These are phyloP conservation scores for Malus hybrid DNA, from an alignment of 331 rosid genomes.

Conservation along the genomic window DNA sequence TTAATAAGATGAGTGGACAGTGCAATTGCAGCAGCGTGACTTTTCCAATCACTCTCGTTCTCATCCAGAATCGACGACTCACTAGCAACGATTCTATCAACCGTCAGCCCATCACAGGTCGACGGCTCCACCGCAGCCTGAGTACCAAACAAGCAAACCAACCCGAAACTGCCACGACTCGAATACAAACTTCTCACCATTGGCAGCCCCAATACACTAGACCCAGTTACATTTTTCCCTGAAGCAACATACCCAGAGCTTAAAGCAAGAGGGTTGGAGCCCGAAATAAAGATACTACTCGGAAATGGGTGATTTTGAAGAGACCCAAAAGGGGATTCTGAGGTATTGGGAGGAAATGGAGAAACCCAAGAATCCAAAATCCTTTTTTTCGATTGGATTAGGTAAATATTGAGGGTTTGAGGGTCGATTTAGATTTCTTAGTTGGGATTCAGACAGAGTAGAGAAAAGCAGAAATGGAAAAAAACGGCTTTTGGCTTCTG, in stretches of 20 bases:
- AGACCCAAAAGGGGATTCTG: conserved; percentile 11
- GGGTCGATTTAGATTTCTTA: not conserved
- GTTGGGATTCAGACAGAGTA: not conserved
- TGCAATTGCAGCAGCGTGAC: conserved; percentile 81
- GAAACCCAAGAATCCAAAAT: conserved; percentile 7
- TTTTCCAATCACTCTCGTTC: conserved; percentile 79
- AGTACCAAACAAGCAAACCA: conserved; percentile 37
- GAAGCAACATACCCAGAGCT: not conserved
- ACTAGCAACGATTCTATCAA: conserved; percentile 46
- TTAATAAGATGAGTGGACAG: conserved; percentile 75
- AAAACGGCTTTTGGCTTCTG: not conserved
- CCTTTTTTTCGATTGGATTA: not conserved
- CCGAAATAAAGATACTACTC: not conserved
- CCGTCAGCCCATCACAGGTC: conserved; percentile 76
- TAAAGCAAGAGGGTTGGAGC: not conserved
- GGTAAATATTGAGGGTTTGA: not conserved
- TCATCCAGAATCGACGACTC: conserved; percentile 65
- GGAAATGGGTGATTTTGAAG: not conserved
- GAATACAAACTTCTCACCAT: not conserved
- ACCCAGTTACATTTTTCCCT: not conserved
- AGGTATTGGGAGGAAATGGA: conserved; percentile 6
- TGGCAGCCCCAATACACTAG: not conserved
- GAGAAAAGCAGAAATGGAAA: not conserved
- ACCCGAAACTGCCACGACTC: not conserved
- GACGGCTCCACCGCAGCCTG: conserved; percentile 43